Conservation (phyloP, 805 yeast species). For the Nakazawaea wickerhamii region DNA sequence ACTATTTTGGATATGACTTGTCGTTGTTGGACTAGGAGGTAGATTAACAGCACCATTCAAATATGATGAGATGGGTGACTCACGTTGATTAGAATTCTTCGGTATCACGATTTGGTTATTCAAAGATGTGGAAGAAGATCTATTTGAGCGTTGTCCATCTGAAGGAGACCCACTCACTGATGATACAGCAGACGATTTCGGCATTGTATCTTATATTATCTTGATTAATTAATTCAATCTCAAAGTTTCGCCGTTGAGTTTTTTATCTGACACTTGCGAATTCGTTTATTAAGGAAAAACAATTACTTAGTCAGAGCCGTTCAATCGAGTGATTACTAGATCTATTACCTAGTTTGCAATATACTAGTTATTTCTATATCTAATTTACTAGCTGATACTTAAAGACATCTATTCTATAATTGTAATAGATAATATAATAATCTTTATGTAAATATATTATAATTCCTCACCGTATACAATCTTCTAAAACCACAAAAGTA, state of each 20-base stretch:
- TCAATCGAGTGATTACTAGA: background rate
- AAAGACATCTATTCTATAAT: too few relatives aligned
- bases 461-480: too few relatives aligned
- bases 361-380: too few relatives aligned
- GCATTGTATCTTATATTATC: background rate
- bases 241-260: background rate
- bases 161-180: background rate
- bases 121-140: conserved; percentile 1
- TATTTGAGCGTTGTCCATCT: background rate
- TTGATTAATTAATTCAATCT: background rate
- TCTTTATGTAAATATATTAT: too few relatives aligned
- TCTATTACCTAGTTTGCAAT: too few relatives aligned
- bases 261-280: background rate
- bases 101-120: conserved; percentile 3
- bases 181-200: background rate
- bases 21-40: background rate
- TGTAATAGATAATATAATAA: too few relatives aligned
- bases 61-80: conserved; percentile 12
- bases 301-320: background rate
- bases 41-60: conserved; percentile 7
- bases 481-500: background rate
- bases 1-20: background rate
- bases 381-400: too few relatives aligned
- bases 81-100: conserved; percentile 1
- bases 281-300: background rate